A percentile compares a stretch with the other conserved stretches of the same genome.
phyloP scores from a whole-genome alignment of 2,329 filamentous ascomycete species.

The Epichloe uncinata region DNA sequence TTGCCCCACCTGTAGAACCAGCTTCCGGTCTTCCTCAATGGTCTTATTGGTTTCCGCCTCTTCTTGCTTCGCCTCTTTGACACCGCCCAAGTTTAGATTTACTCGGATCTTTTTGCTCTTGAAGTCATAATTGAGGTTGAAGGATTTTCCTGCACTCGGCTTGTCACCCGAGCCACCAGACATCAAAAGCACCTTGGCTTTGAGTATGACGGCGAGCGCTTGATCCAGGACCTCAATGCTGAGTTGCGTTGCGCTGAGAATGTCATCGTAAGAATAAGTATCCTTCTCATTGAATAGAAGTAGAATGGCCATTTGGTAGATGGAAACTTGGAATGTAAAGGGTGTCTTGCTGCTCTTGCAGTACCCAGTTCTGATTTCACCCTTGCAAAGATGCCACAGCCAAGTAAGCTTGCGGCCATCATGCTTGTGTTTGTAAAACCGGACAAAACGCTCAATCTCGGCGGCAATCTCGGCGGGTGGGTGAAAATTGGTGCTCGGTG shows the following conservation, averaged over 20 bases:
- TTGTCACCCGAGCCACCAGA: constrained; percentile 56
- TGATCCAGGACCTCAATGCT: constrained; percentile 75
- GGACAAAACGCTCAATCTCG: constrained; percentile 79
- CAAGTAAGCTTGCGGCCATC: constrained; percentile 92
- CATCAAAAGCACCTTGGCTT: constrained; percentile 77
- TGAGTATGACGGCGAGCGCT: constrained; percentile 73
- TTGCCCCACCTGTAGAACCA: constrained; percentile 80
- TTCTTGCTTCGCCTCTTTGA: constrained; percentile 92
- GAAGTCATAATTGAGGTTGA: constrained; percentile 84
- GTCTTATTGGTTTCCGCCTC: constrained; percentile 97
- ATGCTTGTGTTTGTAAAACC: constrained; percentile 94
- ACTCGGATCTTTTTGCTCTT: constrained; percentile 98
- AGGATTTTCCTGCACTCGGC: constrained; percentile 63
- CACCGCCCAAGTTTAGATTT: constrained; percentile 89
- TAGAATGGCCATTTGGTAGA: constrained; percentile 94
- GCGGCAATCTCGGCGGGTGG: constrained; percentile 74
- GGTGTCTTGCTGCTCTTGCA: constrained; percentile 80
- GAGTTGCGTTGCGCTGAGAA: constrained; percentile 67
- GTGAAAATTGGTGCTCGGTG: constrained; percentile 78
- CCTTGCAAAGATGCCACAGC: constrained; percentile 97
- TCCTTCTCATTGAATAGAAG: constrained; percentile 90
- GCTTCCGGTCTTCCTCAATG: constrained; percentile 93
- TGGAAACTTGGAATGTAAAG: constrained; percentile 93
- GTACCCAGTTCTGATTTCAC: constrained; percentile 89
- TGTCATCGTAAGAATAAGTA: constrained; percentile 74